Evolutionary conservation across 2,329 filamentous ascomycete genomes (phyloP).

Genomic region (Paecilomyces sp.): DNA sequence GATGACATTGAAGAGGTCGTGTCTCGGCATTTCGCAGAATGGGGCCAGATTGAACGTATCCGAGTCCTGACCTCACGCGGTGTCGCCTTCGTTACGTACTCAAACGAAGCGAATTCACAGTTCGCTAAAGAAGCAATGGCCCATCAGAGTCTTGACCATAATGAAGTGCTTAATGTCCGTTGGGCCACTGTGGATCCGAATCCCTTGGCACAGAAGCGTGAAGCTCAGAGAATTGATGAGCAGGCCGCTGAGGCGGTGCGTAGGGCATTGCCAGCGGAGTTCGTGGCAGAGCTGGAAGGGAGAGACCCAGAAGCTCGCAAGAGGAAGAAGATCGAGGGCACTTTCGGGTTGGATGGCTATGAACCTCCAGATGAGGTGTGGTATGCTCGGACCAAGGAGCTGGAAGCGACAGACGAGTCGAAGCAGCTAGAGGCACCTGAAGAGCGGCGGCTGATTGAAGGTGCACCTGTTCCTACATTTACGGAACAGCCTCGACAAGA

Average conservation of each 20-base stretch:
- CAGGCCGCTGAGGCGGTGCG: slow-evolving; percentile 93
- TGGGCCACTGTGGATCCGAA: slow-evolving; percentile 98
- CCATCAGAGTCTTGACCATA: slow-evolving; percentile 84
- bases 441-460: slow-evolving; percentile 41
- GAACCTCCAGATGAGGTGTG: slow-evolving; percentile 92
- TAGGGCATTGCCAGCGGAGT: slow-evolving; percentile 78
- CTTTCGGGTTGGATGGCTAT: slow-evolving; percentile 83
- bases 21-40: slow-evolving; percentile 90
- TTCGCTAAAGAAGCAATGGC: slow-evolving; percentile 96
- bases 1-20: slow-evolving; percentile 98
- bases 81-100: slow-evolving; percentile 92
- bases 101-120: slow-evolving; percentile 80
- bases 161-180: slow-evolving; percentile 87
- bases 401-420: slow-evolving; percentile 55
- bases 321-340: slow-evolving; percentile 79
- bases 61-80: slow-evolving; percentile 83
- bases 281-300: slow-evolving; percentile 89
- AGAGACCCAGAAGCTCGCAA: slow-evolving; percentile 81
- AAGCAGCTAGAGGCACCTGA: slow-evolving; percentile 50
- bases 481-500: slow-evolving; percentile 15
- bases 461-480: slow-evolving; percentile 30
- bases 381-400: slow-evolving; percentile 70
- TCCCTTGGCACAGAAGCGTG: slow-evolving; percentile 85
- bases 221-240: slow-evolving; percentile 83
- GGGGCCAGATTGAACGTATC: slow-evolving; percentile 83